phyloP scores from a whole-genome alignment of 1,284 basidiomycete species.

The Acaromyces ingoldii region DNA sequence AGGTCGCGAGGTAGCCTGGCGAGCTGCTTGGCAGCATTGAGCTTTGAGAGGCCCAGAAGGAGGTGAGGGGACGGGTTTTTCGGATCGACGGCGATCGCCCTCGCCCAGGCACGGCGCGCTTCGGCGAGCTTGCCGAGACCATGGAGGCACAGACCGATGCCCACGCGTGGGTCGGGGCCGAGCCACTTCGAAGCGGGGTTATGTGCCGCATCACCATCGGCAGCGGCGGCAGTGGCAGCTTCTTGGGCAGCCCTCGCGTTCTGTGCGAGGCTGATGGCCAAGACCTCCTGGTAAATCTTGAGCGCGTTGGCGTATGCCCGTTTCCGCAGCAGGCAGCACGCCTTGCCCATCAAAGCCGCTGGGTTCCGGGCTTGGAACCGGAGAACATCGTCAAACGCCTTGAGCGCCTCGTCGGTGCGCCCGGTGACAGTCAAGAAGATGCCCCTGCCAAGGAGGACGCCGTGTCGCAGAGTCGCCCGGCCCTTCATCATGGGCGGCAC shows the following conservation, averaged over 20 bases:
- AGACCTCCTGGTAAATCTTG: conserved; percentile 41
- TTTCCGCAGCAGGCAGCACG: conserved; percentile 39
- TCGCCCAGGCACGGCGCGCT: conserved; percentile 45
- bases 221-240: conserved; percentile 21
- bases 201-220: conserved; percentile 10
- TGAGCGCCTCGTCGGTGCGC: conserved; percentile 1
- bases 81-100: conserved; percentile 30
- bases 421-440: conserved; percentile 65
- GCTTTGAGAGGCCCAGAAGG: conserved; percentile 42
- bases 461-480: background rate
- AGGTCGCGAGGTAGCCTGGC: conserved; percentile 26
- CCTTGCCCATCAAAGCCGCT: conserved; percentile 44
- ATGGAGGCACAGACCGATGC: conserved; percentile 46
- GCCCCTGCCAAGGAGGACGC: conserved; percentile 65
- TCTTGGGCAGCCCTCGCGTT: conserved; percentile 6
- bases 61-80: conserved; percentile 31
- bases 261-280: conserved; percentile 27
- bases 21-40: conserved; percentile 37
- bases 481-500: background rate
- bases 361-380: conserved; percentile 25
- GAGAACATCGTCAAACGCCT: conserved; percentile 11
- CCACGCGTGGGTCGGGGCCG: conserved; percentile 47
- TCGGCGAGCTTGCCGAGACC: conserved; percentile 39
- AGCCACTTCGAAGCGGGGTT: conserved; percentile 11
- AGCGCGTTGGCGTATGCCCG: conserved; percentile 37